Evolutionary conservation across 331 rosid species (phyloP), one percentile per base, ranked within the genome.

Genomic region (Quercus phellos): DNA sequence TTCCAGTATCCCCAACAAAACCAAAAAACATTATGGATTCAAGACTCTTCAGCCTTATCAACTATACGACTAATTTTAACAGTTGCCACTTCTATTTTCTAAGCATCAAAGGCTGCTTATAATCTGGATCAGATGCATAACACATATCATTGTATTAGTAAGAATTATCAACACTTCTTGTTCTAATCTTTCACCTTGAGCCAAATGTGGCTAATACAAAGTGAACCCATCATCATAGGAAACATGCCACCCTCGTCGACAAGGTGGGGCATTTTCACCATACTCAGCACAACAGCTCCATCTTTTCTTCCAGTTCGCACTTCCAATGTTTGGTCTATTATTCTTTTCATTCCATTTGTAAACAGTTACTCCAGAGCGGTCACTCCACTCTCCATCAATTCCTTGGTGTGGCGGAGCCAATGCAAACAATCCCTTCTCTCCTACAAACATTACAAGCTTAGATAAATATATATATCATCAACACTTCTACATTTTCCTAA

Each of bases 331-430:
- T 17, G 97, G 95, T 74, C 97, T 80, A 68, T 91, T 78, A 30
- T 56, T 74, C 73, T 84, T 90, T 30, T 87, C 93, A 69, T 90
- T 93, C 95, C 97, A 93, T 82, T 76, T 90, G 84, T 90, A 93
- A 0, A 85, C 92, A 42, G 87, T 89, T 7, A 89, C 94, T 34
- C 98, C 93, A 12, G 98, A 89, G 54, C 78, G 64, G 11, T 91
- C 94, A 55, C 82, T 91, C 96, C 92, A 93, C 53, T 93, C 93
- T 42, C 94, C 94, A 78, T 85, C 98, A 61, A 93, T 88, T 75
- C 98, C 98, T 81, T 93, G 93, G 90, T 91, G 96, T 11, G 91
- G 93, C 19, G 93, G 93, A 42, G 92, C 86, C 68, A 88, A n/a
- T 53, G 94, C 81, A 87, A 83, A 85, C 34, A 93, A 24, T 14